A percentile compares a stretch with the other conserved stretches of the same genome.
phyloP scores from a whole-genome alignment of 148 eudicot species.

The Cornus florida region DNA sequence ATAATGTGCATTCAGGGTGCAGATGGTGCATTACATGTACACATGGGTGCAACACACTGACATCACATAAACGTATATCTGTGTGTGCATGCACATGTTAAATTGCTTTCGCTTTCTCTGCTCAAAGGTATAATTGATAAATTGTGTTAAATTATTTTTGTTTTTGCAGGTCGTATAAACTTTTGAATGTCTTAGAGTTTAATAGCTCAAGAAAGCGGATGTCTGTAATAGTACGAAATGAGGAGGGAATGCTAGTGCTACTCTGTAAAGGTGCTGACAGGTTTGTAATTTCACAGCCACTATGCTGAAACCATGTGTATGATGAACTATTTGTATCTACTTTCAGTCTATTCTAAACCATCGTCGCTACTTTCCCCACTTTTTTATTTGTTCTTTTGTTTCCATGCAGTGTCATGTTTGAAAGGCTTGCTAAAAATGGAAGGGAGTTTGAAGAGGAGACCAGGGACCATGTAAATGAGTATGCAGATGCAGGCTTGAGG shows the following conservation, averaged over 20 bases:
- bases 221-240: slow-evolving; percentile 76
- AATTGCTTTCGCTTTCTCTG: slow-evolving; percentile 6
- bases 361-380: not conserved
- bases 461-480: slow-evolving; percentile 65
- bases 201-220: slow-evolving; percentile 84
- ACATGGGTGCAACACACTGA: not conserved
- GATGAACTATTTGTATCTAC: not conserved
- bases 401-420: slow-evolving; percentile 69
- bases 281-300: slow-evolving; percentile 24
- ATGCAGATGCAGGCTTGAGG: slow-evolving; percentile 90
- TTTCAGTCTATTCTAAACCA: not conserved
- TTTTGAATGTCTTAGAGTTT: slow-evolving; percentile 75
- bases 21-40: not conserved
- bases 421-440: slow-evolving; percentile 57
- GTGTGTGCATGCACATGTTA: not conserved
- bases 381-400: not conserved
- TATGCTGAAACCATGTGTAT: not conserved
- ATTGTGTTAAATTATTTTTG: not conserved
- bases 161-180: slow-evolving; percentile 55
- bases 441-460: slow-evolving; percentile 60
- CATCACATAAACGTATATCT: not conserved
- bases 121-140: not conserved
- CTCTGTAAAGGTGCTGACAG: slow-evolving; percentile 95
- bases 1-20: not conserved
- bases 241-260: slow-evolving; percentile 61